Conservation (phyloP, 257 asterid species). For the Nicotiana attenuata region DNA sequence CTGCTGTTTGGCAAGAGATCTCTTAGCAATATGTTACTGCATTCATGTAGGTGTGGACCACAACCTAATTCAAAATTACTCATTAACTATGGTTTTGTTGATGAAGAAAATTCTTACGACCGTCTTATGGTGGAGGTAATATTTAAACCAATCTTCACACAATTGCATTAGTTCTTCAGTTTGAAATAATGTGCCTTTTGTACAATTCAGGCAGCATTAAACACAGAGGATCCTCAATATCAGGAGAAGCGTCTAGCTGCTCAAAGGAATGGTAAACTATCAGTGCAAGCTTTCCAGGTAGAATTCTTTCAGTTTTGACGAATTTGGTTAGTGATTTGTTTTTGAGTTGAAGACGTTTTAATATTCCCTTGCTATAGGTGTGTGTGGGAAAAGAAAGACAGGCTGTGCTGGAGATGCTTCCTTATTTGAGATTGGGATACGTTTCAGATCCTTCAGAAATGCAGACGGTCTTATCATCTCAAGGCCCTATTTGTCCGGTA, state of each 20-base stretch:
- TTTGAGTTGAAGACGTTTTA: slow-evolving; percentile 13
- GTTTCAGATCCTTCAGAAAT: slow-evolving; percentile 91
- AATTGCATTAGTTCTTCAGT: slow-evolving; percentile 8
- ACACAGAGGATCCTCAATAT: slow-evolving; percentile 96
- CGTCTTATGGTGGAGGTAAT: slow-evolving; percentile 80
- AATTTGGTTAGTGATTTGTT: not conserved
- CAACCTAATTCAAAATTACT: slow-evolving; percentile 92
- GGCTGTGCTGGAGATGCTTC: slow-evolving; percentile 93
- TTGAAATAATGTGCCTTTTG: slow-evolving; percentile 16
- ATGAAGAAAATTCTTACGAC: slow-evolving; percentile 83
- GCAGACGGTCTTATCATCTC: slow-evolving; percentile 88
- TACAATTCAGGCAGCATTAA: slow-evolving; percentile 67
- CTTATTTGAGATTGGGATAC: slow-evolving; percentile 86
- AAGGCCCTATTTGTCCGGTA: slow-evolving; percentile 96
- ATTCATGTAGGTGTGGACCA: slow-evolving; percentile 82
- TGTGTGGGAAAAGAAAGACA: slow-evolving; percentile 80
- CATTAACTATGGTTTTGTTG: slow-evolving; percentile 96
- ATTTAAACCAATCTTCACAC: slow-evolving; percentile 4
- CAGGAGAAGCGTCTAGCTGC: slow-evolving; percentile 98
- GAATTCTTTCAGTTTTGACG: slow-evolving; percentile 4
- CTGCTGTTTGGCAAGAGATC: not conserved
- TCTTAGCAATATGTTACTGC: slow-evolving; percentile 2
- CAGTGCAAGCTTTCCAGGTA: slow-evolving; percentile 84
- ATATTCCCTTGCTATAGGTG: slow-evolving; percentile 41
- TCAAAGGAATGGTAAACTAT: slow-evolving; percentile 88